Conservation (phyloP, 805 yeast genomes). For the Ogataea paraovalis region DNA sequence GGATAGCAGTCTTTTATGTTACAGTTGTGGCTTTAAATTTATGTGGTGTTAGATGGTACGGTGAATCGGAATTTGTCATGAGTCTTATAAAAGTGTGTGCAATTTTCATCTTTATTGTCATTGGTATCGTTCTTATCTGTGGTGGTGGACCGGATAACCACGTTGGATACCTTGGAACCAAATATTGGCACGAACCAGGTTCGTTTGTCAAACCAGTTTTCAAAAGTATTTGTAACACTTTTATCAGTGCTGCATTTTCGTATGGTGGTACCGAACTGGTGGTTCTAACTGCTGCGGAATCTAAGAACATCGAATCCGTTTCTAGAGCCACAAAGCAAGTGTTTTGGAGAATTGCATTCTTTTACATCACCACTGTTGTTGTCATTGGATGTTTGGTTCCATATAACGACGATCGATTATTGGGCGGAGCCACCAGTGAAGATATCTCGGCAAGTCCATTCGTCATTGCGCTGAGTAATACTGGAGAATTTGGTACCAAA, state of each 20-base stretch:
- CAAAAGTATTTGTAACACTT: conserved; percentile 46
- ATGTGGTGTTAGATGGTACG: conserved; percentile 51
- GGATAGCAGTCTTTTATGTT: conserved; percentile 53
- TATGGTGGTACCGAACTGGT: conserved; percentile 52
- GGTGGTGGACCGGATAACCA: conserved; percentile 46
- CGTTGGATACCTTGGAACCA: conserved; percentile 45
- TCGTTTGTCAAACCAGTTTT: conserved; percentile 48
- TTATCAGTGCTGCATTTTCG: conserved; percentile 50
- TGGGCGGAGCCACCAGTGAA: conserved; percentile 47
- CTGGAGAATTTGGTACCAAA: conserved; percentile 61
- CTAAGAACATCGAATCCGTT: conserved; percentile 62
- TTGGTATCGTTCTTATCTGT: conserved; percentile 44
- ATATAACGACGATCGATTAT: conserved; percentile 47
- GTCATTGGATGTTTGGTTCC: conserved; percentile 68
- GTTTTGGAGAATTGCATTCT: conserved; percentile 62
- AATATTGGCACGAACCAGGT: conserved; percentile 53
- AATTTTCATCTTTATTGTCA: conserved; percentile 43
- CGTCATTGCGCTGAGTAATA: conserved; percentile 63
- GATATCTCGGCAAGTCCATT: conserved; percentile 69
- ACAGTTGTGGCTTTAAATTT: conserved; percentile 45
- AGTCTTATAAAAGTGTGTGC: conserved; percentile 46
- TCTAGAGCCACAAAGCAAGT: conserved; percentile 71
- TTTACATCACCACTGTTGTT: conserved; percentile 58
- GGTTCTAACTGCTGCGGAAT: conserved; percentile 72
- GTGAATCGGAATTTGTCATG: conserved; percentile 53